Evolutionary conservation across 306 rosid species (phyloP).

Genomic region (Biancaea sappan): DNA sequence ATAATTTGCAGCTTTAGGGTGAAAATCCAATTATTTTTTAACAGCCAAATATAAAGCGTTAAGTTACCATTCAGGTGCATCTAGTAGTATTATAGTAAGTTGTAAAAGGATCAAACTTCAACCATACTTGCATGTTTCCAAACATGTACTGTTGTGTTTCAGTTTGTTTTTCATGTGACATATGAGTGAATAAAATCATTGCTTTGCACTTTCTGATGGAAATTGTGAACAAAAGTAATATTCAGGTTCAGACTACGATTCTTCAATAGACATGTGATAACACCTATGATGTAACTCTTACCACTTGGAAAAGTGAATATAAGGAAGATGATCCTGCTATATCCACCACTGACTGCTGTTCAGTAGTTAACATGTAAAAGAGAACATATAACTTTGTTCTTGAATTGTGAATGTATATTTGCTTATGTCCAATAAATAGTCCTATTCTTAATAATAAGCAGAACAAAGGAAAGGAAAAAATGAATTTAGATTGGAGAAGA

Average conservation of each 20-base stretch:
- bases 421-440: background rate
- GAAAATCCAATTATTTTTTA: no score
- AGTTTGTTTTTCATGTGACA: background rate
- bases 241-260: constrained; percentile 12
- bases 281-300: background rate
- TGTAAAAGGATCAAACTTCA: no score
- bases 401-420: background rate
- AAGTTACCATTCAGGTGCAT: background rate
- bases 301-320: background rate
- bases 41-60: background rate
- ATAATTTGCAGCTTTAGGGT: background rate
- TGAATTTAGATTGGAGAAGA: background rate
- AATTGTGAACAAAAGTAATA: background rate
- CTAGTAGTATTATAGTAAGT: background rate
- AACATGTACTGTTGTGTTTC: background rate
- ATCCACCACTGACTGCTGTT: background rate
- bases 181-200: background rate
- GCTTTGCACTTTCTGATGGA: background rate
- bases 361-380: background rate
- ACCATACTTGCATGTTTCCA: no score
- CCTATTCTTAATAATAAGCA: background rate
- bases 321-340: background rate
- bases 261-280: background rate
- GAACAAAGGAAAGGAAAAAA: background rate
- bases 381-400: background rate